These are phyloP conservation scores for Leptographium wingfieldii DNA, from an alignment of 2,329 filamentous ascomycete species.

Conservation along the genomic window DNA sequence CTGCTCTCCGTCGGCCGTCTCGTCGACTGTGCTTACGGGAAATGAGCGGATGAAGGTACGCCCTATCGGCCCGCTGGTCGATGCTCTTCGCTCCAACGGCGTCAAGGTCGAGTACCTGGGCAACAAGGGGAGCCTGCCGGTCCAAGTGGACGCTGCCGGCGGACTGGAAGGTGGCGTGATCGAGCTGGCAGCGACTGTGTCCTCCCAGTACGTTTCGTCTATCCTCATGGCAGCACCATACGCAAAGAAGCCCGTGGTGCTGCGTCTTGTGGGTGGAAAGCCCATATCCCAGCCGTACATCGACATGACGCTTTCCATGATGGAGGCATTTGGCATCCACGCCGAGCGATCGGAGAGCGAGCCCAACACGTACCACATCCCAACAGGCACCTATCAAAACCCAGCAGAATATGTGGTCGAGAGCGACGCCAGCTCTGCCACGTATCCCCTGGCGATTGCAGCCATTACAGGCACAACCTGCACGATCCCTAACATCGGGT, in stretches of 20 bases:
- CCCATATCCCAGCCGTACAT: conserved; percentile 96
- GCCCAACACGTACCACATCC: conserved; percentile 87
- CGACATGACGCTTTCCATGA: conserved; percentile 98
- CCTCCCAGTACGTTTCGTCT: conserved; percentile 97
- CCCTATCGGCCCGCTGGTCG: conserved; percentile 85
- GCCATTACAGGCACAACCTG: conserved; percentile 93
- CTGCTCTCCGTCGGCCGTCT: conserved; percentile 51
- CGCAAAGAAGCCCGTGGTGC: conserved; percentile 82
- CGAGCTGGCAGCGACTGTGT: conserved; percentile 85
- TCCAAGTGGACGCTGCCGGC: conserved; percentile 69
- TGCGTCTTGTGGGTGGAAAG: conserved; percentile 87
- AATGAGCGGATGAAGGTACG: conserved; percentile 94
- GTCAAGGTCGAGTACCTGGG: conserved; percentile 80
- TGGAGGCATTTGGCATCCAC: conserved; percentile 77
- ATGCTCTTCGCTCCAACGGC: conserved; percentile 77
- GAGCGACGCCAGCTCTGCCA: conserved; percentile 95
- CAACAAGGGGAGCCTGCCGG: conserved; percentile 68
- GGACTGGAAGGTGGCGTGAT: conserved; percentile 81
- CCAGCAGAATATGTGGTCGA: conserved; percentile 81
- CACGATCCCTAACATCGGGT: conserved; percentile 93
- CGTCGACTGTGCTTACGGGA: conserved; percentile 73
- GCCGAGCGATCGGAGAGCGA: conserved; percentile 68
- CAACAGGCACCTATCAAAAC: conserved; percentile 70
- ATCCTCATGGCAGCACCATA: conserved; percentile 95
- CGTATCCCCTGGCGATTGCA: conserved; percentile 86